Base-by-base conservation (phyloP, 2,329 filamentous ascomycete species). In the Colletotrichum sp. region DNA sequence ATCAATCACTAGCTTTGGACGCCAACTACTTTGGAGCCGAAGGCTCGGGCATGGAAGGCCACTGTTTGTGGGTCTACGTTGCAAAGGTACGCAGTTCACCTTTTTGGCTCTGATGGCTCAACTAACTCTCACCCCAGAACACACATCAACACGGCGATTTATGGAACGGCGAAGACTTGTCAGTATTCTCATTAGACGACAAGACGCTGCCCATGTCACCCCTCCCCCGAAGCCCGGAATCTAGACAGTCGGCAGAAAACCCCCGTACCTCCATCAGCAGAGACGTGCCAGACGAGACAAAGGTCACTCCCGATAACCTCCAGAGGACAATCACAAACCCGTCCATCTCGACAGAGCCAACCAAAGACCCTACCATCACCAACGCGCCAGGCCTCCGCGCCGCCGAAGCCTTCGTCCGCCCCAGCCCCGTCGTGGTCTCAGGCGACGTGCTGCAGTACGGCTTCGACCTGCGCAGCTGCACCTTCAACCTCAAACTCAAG, bases 131-230 rank as follows among this genome's bases (percentile, higher is more conserved):
- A 68, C 48, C 61, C 13, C 78, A 94, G 90, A 99, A 99, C 82
- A 93, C 94, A 77, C 97, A 99, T 82, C 89, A 93, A 81, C 93
- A 95, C 86, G 97, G 97, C 71, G 97, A 99, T 81, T 92, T 95
- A 78, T 99, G 97, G 97, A 99, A 99, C 79, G 97, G 97, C 63
- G 97, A 99, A 84, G 97, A 99, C 83, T 86, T 99, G 39, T 98
- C 96, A 7, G 97, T 99, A 71, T 94, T 93, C 82, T 98, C 95
- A 0, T 80, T 92, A 7, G 96, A 99, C 82, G 98, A 99, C 83
- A 93, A 92, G 71, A 85, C 88, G 18, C 82, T 93, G 52, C 89
- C 90, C 3, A 81, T 88, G 52, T 91, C 90, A 4, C 82, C 89
- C 7, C 76, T 91, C 5, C 90, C 89, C 1, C 87, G 82, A 74